Conservation (phyloP, 2,329 filamentous ascomycete genomes). For the Fusarium verticillioides region DNA sequence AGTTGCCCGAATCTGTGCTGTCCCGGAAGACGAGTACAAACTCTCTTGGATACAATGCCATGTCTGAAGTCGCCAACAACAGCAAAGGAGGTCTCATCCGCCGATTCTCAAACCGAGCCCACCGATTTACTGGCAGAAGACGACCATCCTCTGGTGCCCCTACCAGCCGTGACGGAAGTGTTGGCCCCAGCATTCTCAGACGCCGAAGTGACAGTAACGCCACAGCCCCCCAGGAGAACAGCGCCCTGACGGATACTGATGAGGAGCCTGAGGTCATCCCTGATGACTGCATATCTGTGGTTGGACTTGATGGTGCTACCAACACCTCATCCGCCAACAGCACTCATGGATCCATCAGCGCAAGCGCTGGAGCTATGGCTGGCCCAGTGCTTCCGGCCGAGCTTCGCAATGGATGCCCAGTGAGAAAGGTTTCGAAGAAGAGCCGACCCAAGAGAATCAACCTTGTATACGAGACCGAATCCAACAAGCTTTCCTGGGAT, state of each 20-base stretch:
- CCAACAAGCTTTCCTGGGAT: constrained; percentile 91
- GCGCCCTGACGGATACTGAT: constrained; percentile 60
- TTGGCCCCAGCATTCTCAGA: constrained; percentile 88
- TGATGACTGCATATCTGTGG: constrained; percentile 50
- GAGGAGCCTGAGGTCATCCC: constrained; percentile 58
- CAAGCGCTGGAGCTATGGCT: constrained; percentile 58
- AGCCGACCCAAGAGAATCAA: constrained; percentile 74
- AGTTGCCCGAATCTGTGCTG: constrained; percentile 79
- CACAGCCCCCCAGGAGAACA: constrained; percentile 66
- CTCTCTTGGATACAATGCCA: constrained; percentile 73
- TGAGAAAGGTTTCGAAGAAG: constrained; percentile 89
- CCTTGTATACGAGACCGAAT: constrained; percentile 80
- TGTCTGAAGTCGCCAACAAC: constrained; percentile 58
- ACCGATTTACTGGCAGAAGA: constrained; percentile 73
- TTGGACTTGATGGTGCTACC: constrained; percentile 55
- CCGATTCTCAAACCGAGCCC: constrained; percentile 83
- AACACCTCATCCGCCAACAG: constrained; percentile 62
- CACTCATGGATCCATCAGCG: constrained; percentile 59
- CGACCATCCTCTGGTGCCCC: constrained; percentile 82
- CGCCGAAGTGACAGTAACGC: constrained; percentile 90
- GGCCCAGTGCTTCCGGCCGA: constrained; percentile 81
- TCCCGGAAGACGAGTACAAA: constrained; percentile 68
- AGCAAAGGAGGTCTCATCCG: constrained; percentile 75
- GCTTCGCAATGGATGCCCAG: constrained; percentile 79
- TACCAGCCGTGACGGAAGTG: constrained; percentile 84